Evolutionary conservation across 495 filamentous ascomycete species (phyloP), one percentile per base, ranked within the genome.

Genomic region (Aspergillus haitiensis): DNA sequence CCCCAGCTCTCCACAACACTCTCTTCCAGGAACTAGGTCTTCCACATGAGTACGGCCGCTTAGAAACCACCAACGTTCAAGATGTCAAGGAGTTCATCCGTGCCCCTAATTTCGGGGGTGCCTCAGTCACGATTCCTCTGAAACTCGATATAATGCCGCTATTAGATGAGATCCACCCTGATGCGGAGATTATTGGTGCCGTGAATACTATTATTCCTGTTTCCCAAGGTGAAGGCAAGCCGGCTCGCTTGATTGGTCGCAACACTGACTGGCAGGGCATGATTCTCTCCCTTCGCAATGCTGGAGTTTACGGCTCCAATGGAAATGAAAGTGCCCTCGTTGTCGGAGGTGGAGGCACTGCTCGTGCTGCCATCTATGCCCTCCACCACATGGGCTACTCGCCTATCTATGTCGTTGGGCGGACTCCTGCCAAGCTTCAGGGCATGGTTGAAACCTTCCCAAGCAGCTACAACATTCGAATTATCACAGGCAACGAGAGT

Each of bases 191-290:
- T 53, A 97, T 98, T 64, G 94, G 94, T 21, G 94, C 94, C 9
- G 88, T 99, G 63, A 99, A 99, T 78, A 99, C 94, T 44, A 86
- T 99, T 69, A 84, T 97, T 51, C 83, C 85, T 6, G 67, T 75
- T 13, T 36, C 61, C 27, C 63, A 68, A 34, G 62, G 69, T 21
- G 58, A 67, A 39, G 64, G 70, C 56, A 65, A 75, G 44, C 71
- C 79, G 10, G 76, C 75, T 10, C 82, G 75, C 7, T 82, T 97
- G 5, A 70, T 88, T 49, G 94, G 94, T 13, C 88, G 90, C 67
- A 99, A 99, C 77, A 97, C 93, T 18, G 94, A 99, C 78, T 99
- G 93, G 92, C 82, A 85, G 63, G 94, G 94, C 47, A 99, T 99
- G 86, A 84, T 86, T 11, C 82, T 84, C 53, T 87, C 89, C 4